Conservation (phyloP, 2,329 filamentous ascomycete genomes). For the Colletotrichum tropicicola region DNA sequence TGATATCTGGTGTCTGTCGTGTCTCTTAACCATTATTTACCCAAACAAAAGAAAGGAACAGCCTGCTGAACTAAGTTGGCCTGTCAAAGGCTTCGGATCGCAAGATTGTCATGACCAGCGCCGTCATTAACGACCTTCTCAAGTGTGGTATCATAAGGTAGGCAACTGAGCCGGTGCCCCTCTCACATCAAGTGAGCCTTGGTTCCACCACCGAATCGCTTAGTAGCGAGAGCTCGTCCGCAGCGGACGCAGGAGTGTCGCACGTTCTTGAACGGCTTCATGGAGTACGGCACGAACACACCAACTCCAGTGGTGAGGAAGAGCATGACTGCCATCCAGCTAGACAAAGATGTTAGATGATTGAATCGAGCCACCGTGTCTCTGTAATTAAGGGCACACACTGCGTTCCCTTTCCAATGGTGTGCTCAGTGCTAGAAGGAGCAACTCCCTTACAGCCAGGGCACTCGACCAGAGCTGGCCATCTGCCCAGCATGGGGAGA, state of each 20-base stretch:
- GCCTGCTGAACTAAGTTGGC: neutral
- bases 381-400: neutral
- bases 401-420: conserved; percentile 27
- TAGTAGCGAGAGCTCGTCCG: conserved; percentile 19
- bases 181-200: conserved; percentile 21
- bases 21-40: neutral
- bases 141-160: too few relatives aligned
- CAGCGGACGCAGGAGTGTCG: conserved; percentile 24
- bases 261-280: conserved; percentile 25
- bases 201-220: conserved; percentile 20
- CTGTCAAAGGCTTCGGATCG: neutral
- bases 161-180: too few relatives aligned
- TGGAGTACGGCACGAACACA: conserved; percentile 23
- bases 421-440: conserved; percentile 15
- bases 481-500: conserved; percentile 13
- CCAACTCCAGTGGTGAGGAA: conserved; percentile 26
- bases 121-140: too few relatives aligned
- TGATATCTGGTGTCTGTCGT: neutral
- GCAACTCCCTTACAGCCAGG: conserved; percentile 19
- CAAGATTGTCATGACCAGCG: neutral
- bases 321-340: conserved; percentile 28
- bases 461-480: conserved; percentile 24
- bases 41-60: neutral
- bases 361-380: neutral
- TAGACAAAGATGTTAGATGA: neutral